A percentile compares a stretch with the other conserved stretches of the same genome.
phyloP scores from a whole-genome alignment of 306 rosid genomes.

The Hylodesmum podocarpum region DNA sequence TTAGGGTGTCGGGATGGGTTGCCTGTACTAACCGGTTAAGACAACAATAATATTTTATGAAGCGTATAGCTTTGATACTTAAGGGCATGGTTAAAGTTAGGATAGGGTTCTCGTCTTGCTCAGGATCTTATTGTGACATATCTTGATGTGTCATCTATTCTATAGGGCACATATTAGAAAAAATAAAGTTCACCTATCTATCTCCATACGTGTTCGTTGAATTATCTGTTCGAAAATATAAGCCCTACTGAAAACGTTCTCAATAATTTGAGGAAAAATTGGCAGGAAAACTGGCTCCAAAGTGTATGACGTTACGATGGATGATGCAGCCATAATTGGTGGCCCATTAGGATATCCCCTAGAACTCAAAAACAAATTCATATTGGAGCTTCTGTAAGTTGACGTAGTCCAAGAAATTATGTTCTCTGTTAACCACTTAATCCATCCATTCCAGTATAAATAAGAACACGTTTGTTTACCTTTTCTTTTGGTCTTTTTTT shows the following conservation, averaged over 20 bases:
- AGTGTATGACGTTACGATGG: constrained; percentile 70
- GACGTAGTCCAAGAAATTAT: constrained; percentile 11
- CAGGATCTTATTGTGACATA: not conserved
- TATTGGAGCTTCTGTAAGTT: constrained; percentile 75
- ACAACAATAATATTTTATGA: not conserved
- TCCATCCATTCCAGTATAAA: constrained; percentile 9
- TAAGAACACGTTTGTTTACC: not conserved
- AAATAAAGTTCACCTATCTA: not conserved
- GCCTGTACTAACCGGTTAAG: not conserved
- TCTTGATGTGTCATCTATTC: no score
- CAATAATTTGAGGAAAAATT: not conserved
- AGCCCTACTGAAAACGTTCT: not conserved
- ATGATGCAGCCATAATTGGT: constrained; percentile 82
- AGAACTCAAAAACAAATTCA: constrained; percentile 64
- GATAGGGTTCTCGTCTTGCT: not conserved
- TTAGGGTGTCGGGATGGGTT: not conserved
- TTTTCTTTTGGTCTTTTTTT: not conserved
- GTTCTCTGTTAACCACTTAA: not conserved
- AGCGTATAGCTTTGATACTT: not conserved
- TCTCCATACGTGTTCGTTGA: not conserved
- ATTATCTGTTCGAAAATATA: not conserved
- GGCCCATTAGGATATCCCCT: constrained; percentile 85
- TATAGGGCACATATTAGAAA: not conserved
- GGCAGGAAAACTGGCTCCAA: constrained; percentile 58
- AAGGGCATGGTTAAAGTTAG: not conserved